Conservation (phyloP, 495 filamentous ascomycete species). For the Thermothielavioides terrestris region DNA sequence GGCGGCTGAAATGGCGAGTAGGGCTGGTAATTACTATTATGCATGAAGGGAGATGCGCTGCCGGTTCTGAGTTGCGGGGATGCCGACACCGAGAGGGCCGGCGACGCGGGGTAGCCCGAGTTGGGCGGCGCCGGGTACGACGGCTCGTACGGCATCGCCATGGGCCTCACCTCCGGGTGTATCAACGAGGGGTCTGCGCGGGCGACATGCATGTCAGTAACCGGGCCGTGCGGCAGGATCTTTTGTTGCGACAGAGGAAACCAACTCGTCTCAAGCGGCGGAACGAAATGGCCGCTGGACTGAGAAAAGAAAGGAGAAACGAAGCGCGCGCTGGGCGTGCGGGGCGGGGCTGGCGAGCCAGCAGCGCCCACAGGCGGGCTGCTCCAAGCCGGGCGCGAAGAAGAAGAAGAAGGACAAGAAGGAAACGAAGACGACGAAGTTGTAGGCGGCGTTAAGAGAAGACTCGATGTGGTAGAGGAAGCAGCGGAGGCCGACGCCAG, state of each 20-base stretch:
- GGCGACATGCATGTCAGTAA: slow-evolving; percentile 25
- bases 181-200: slow-evolving; percentile 40
- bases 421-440: slow-evolving; percentile 26
- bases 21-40: slow-evolving; percentile 25
- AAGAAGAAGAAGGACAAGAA: slow-evolving; percentile 39
- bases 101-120: slow-evolving; percentile 36
- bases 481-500: slow-evolving; percentile 17
- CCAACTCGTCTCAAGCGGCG: slow-evolving; percentile 56
- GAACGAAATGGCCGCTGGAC: slow-evolving; percentile 52
- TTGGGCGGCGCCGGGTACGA: slow-evolving; percentile 34
- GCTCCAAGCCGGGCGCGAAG: slow-evolving; percentile 21
- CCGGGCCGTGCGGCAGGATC: slow-evolving; percentile 2
- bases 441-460: slow-evolving; percentile 43
- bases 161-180: slow-evolving; percentile 39
- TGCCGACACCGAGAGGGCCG: slow-evolving; percentile 38
- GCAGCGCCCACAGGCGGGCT: slow-evolving; percentile 20
- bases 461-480: slow-evolving; percentile 20
- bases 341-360: slow-evolving; percentile 18
- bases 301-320: slow-evolving; percentile 43
- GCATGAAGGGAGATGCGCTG: slow-evolving; percentile 38
- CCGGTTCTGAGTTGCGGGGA: slow-evolving; percentile 39
- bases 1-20: slow-evolving; percentile 72
- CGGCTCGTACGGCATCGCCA: slow-evolving; percentile 40
- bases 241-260: slow-evolving; percentile 39
- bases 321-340: slow-evolving; percentile 19